Conservation (phyloP, 73 alveolate species). For the Breviolum minutum region DNA sequence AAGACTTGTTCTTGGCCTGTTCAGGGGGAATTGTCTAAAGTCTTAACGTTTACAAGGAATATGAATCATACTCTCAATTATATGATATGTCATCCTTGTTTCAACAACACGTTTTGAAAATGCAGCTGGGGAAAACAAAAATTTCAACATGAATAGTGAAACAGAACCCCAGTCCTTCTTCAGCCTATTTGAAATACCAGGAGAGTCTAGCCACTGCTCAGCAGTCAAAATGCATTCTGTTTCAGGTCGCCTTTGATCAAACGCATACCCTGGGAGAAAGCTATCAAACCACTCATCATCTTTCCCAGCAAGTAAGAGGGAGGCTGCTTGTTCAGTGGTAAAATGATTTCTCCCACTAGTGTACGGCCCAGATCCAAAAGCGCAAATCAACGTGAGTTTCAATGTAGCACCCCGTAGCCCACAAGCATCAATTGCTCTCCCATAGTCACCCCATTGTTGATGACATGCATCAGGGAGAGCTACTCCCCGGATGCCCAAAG, state of each 20-base stretch:
- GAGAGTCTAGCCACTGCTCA: background rate
- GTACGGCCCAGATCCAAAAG: background rate
- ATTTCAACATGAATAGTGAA: background rate
- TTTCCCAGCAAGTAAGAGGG: background rate
- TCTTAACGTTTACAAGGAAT: background rate
- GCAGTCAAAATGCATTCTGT: background rate
- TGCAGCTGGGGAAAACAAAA: too few species aligned
- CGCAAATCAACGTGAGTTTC: background rate
- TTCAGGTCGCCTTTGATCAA: background rate
- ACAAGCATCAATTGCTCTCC: background rate
- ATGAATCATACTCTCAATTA: background rate
- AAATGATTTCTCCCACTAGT: background rate
- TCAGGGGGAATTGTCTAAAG: background rate
- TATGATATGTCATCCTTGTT: background rate
- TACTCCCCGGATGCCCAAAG: background rate
- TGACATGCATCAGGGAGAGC: background rate
- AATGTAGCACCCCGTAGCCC: background rate
- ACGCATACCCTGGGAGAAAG: background rate
- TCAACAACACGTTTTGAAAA: background rate
- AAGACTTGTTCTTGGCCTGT: conserved; percentile 48
- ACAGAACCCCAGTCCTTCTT: background rate
- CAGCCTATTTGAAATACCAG: background rate
- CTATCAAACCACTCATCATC: background rate
- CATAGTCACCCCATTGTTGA: conserved; percentile 26
- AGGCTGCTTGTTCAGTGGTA: background rate